phyloP scores from a whole-genome alignment of 2,329 filamentous ascomycete species.

The Exophiala oligosperma region DNA sequence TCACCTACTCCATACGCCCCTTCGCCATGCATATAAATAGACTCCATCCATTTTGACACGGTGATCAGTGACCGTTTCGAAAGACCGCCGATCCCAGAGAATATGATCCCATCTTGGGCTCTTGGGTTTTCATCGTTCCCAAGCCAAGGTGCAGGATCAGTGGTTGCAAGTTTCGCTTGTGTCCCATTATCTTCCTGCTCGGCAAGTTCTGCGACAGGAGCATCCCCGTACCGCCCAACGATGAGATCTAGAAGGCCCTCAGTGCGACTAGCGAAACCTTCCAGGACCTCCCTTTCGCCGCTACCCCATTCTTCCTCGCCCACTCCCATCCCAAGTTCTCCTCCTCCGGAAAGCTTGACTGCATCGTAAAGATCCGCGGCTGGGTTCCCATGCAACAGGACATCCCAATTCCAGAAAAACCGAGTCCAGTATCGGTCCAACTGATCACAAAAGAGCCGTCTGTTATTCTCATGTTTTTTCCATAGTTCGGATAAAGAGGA shows the following conservation, averaged over 20 bases:
- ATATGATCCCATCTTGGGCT: slow-evolving; percentile 79
- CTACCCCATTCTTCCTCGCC: slow-evolving; percentile 95
- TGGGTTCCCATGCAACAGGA: slow-evolving; percentile 87
- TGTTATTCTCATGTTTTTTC: slow-evolving; percentile 53
- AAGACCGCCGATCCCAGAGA: slow-evolving; percentile 75
- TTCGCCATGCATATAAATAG: slow-evolving; percentile 79
- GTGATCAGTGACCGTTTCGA: slow-evolving; percentile 70
- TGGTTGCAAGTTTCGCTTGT: slow-evolving; percentile 27
- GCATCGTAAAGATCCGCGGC: slow-evolving; percentile 75
- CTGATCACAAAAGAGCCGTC: slow-evolving; percentile 69
- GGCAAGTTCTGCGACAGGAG: slow-evolving; percentile 34
- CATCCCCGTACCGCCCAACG: slow-evolving; percentile 79
- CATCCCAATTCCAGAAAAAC: slow-evolving; percentile 72
- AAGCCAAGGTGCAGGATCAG: slow-evolving; percentile 62
- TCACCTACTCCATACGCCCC: slow-evolving; percentile 82
- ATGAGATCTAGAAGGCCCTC: slow-evolving; percentile 85
- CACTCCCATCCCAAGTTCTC: slow-evolving; percentile 89
- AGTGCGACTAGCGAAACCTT: slow-evolving; percentile 77
- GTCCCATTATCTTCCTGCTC: slow-evolving; percentile 26
- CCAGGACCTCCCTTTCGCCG: slow-evolving; percentile 87
- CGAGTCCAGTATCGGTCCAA: slow-evolving; percentile 80
- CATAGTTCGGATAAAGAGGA: slow-evolving; percentile 71
- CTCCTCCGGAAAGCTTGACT: slow-evolving; percentile 81
- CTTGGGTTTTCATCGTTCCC: slow-evolving; percentile 68
- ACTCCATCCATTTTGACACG: slow-evolving; percentile 83